A percentile compares a stretch with the other conserved stretches of the same genome.
These are phyloP conservation scores for Asterophora parasitica DNA, from an alignment of 768 basidiomycete genomes.

Conservation along the genomic window DNA sequence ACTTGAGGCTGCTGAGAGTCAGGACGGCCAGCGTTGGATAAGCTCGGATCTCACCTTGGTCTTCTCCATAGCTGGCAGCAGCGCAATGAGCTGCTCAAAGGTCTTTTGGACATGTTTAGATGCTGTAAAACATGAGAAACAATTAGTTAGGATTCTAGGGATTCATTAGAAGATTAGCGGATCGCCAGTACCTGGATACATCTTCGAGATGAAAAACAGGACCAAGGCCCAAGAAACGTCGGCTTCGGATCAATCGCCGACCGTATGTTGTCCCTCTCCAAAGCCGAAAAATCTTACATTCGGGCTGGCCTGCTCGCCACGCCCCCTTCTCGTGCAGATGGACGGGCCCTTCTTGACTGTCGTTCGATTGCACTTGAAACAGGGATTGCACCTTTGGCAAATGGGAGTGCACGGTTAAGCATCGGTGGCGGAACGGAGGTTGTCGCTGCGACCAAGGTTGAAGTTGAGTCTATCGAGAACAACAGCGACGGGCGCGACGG, in stretches of 20 bases:
- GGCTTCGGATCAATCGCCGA: constrained; percentile 14
- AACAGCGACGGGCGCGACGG: constrained; percentile 43
- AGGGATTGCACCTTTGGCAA: constrained; percentile 73
- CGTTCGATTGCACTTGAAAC: constrained; percentile 71
- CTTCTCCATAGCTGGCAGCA: constrained; percentile 45
- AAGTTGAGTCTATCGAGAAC: constrained; percentile 58
- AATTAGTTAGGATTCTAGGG: too few species aligned
- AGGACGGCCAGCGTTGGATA: background rate
- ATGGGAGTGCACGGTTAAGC: constrained; percentile 74
- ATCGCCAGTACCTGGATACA: constrained; percentile 8
- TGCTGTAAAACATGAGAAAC: background rate
- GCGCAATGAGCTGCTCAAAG: constrained; percentile 43
- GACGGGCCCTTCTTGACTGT: constrained; percentile 62
- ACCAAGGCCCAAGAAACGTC: constrained; percentile 5
- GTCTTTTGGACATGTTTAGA: constrained; percentile 41
- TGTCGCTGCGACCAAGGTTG: constrained; percentile 73
- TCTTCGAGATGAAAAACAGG: constrained; percentile 4
- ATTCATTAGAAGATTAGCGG: background rate
- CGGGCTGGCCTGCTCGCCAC: constrained; percentile 55
- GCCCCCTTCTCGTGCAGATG: constrained; percentile 71
- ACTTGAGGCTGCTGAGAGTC: constrained; percentile 53
- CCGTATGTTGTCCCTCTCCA: constrained; percentile 51
- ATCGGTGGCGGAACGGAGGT: constrained; percentile 80
- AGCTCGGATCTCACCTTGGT: constrained; percentile 40
- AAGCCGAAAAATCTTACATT: constrained; percentile 77